Percentiles rank a stretch among this genome's conserved stretches.
Evolutionary conservation across 768 basidiomycete species (phyloP).

Genomic region (Mycena vitilis): DNA sequence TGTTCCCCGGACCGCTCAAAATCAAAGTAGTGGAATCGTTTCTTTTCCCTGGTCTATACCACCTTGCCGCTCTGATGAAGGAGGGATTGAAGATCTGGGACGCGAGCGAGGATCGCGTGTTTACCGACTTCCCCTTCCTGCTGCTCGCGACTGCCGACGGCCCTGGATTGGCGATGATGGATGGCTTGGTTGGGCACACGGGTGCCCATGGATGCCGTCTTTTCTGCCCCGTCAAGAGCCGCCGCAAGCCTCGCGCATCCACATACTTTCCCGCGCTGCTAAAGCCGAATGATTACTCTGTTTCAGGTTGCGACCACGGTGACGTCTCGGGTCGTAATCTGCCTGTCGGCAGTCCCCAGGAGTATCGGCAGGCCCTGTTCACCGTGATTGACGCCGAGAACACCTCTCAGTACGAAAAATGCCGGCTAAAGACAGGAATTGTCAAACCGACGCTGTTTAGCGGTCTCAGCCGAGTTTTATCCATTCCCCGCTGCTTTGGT

Average conservation of each 20-base stretch:
- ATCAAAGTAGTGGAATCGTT: conserved; percentile 48
- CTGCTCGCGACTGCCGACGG: conserved; percentile 48
- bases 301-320: conserved; percentile 37
- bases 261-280: conserved; percentile 51
- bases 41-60: conserved; percentile 48
- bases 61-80: conserved; percentile 45
- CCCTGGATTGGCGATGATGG: conserved; percentile 45
- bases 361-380: conserved; percentile 32
- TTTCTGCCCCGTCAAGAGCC: conserved; percentile 45
- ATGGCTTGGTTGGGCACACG: conserved; percentile 50
- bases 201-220: conserved; percentile 50
- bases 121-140: conserved; percentile 38
- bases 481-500: conserved; percentile 45
- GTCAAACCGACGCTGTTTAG: conserved; percentile 49
- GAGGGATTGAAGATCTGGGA: conserved; percentile 50
- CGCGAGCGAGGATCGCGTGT: conserved; percentile 30
- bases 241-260: conserved; percentile 40
- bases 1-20: conserved; percentile 47
- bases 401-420: conserved; percentile 32
- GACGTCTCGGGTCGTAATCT: conserved; percentile 40
- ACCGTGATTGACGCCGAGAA: conserved; percentile 34
- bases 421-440: conserved; percentile 45
- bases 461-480: conserved; percentile 41
- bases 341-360: conserved; percentile 7
- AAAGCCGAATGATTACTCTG: conserved; percentile 40